Conservation (phyloP, 495 filamentous ascomycete species). For the Oleoguttula mirabilis region DNA sequence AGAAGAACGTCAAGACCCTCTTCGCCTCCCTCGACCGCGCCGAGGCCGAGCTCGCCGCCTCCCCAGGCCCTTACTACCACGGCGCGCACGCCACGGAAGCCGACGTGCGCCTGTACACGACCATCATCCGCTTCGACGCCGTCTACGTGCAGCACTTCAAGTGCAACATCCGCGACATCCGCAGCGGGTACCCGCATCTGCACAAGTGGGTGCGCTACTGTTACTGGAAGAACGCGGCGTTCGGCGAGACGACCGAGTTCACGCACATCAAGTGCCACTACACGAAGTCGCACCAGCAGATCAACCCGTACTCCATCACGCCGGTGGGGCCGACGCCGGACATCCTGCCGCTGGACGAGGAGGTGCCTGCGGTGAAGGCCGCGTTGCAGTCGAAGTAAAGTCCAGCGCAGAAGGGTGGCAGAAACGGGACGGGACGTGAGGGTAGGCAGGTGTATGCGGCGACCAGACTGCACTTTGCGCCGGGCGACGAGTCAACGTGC, state of each 20-base stretch:
- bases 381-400: slow-evolving; percentile 18
- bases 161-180: slow-evolving; percentile 74
- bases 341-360: slow-evolving; percentile 48
- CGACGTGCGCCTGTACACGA: slow-evolving; percentile 72
- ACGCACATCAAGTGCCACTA: slow-evolving; percentile 65
- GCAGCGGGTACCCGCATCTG: slow-evolving; percentile 58
- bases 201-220: slow-evolving; percentile 55
- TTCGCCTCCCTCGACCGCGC: slow-evolving; percentile 61
- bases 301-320: slow-evolving; percentile 50
- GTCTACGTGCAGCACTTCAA: slow-evolving; percentile 95
- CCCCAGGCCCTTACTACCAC: slow-evolving; percentile 51
- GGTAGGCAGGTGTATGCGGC: no score
- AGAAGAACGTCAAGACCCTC: slow-evolving; percentile 50
- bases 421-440: no score
- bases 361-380: slow-evolving; percentile 44
- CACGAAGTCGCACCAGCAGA: slow-evolving; percentile 58
- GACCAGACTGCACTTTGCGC: no score
- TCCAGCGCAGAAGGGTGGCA: no score
- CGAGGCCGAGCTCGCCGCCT: slow-evolving; percentile 51
- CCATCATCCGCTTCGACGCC: slow-evolving; percentile 72
- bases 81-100: slow-evolving; percentile 63
- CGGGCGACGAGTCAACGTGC: no score
- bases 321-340: slow-evolving; percentile 53
- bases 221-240: slow-evolving; percentile 57
- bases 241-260: slow-evolving; percentile 52